These are phyloP conservation scores for Houttuynia cordata DNA, from an alignment of 164 flowering plant genomes.

Conservation along the genomic window DNA sequence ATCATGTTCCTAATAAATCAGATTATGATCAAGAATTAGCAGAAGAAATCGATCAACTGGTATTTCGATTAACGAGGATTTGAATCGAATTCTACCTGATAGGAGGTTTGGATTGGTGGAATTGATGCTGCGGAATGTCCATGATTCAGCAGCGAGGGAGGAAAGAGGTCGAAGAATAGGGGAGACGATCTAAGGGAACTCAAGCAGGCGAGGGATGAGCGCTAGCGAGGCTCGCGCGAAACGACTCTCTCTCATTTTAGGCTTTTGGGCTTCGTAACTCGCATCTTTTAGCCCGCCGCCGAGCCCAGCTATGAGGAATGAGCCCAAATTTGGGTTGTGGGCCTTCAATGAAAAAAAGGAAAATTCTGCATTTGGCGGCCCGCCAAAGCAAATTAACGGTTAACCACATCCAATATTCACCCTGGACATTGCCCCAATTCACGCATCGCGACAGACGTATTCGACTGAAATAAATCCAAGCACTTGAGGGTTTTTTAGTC, in stretches of 20 bases:
- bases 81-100: conserved; percentile 21
- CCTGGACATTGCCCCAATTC: neutral
- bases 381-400: too few species aligned
- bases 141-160: conserved; percentile 5
- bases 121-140: conserved; percentile 16
- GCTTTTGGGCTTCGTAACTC: neutral
- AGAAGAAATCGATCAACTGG: neutral
- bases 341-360: too few species aligned
- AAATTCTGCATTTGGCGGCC: too few species aligned
- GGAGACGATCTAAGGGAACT: neutral
- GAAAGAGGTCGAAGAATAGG: neutral
- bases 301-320: too few species aligned
- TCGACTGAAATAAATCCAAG: too few species aligned
- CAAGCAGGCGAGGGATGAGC: neutral
- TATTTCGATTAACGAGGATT: neutral
- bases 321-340: neutral
- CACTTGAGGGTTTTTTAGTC: neutral
- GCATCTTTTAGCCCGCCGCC: neutral
- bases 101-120: conserved; percentile 18
- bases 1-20: conserved; percentile 36
- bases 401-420: neutral
- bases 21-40: neutral
- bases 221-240: conserved; percentile 1
- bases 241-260: too few species aligned
- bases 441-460: neutral